Conservation (phyloP, 2,329 filamentous ascomycete genomes). For the Neofusicoccum kwambonambiense region DNA sequence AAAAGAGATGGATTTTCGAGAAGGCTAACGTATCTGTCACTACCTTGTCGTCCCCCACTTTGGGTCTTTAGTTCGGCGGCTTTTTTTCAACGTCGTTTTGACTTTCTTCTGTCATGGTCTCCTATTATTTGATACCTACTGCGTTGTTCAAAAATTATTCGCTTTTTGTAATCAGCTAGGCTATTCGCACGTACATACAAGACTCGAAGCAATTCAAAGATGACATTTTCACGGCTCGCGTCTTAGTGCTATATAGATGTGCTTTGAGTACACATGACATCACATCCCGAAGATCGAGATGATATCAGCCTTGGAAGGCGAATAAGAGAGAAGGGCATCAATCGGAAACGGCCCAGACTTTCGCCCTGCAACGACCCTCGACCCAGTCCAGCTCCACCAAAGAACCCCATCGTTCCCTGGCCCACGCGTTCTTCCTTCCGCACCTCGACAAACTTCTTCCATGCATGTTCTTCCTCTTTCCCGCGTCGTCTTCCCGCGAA, state of each 20-base stretch:
- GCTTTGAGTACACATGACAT: neutral
- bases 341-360: neutral
- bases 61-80: neutral
- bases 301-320: neutral
- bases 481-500: too few relatives aligned
- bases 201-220: neutral
- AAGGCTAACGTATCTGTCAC: neutral
- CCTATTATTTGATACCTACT: constrained; percentile 3
- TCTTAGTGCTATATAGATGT: neutral
- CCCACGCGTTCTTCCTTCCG: too few relatives aligned
- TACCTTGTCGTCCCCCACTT: neutral
- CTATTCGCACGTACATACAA: neutral
- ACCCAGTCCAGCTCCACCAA: too few relatives aligned
- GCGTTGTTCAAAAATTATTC: neutral
- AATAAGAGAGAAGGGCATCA: neutral
- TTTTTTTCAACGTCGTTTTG: neutral
- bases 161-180: neutral
- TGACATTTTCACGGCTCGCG: neutral
- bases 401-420: too few relatives aligned
- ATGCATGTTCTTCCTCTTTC: too few relatives aligned
- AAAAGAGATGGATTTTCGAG: neutral
- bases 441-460: too few relatives aligned
- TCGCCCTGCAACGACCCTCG: too few relatives aligned
- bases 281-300: neutral
- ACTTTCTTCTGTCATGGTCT: neutral